Evolutionary conservation across 1,284 basidiomycete species (phyloP), one percentile per base, ranked within the genome.

Genomic region (Puccinia coronata): DNA sequence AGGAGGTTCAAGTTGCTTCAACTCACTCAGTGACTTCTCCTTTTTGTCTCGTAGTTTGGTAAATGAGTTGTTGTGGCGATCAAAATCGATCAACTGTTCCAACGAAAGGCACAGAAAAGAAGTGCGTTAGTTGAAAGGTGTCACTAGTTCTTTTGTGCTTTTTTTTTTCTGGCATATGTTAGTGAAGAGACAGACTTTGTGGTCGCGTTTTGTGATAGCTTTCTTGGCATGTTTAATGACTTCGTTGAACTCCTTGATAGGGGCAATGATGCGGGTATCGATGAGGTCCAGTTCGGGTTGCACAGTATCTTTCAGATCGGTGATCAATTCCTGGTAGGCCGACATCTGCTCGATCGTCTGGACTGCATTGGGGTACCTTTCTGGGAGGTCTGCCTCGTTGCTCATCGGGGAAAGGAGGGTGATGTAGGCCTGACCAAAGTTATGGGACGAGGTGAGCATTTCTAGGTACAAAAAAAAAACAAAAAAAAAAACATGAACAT

Each of bases 41-140:
- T 98, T 97, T 90, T 99, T 99, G 86, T 98, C 95, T 78, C 95
- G 89, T 81, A 98, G 89, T 88, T 99, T 99, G 81, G 92, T 95
- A 84, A 97, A 89, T 28, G 94, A 92, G 86, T 98, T 98, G 87
- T 98, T 98, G 89, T 91, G 93, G 65, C 97, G 92, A 87, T 99
- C 97, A 84, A 92, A 99, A 87, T 99, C 97, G 65, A 93, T 88
- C 73, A 98, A 90, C 92, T 94, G 82, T 49, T 55, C 20, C n/a
- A 57, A 75, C 80, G 55, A 84, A 82, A 31, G 73, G 65, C 73
- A 47, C 41, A 63, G 49, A 18, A 55, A 71, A 61, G 34, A 47
- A 51, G 20, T 43, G 20, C 12, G 39, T 51, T 4, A 51, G 49
- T 51, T 51, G n/a, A 49, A 23, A 70, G 14, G 43, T 69, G 47